Evolutionary conservation across 2,329 filamentous ascomycete species (phyloP), one percentile per base, ranked within the genome.

Genomic region (Rhinocladiella similis): DNA sequence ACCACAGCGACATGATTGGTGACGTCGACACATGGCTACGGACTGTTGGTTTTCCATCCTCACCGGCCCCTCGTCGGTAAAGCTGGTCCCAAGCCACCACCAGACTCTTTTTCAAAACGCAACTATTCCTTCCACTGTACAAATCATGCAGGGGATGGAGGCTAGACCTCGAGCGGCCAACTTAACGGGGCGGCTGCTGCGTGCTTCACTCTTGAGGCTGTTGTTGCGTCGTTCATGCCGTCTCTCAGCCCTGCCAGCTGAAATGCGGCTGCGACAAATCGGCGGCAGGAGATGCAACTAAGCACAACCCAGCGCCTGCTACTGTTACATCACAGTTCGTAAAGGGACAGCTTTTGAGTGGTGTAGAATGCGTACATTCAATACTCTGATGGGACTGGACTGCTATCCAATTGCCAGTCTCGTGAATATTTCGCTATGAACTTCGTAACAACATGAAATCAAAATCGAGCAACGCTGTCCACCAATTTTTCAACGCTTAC

Each of bases 201-300:
- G 13, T 33, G 29, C 29, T 33, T 33, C 29, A 18, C 38, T 41
- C 18, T 52, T 38, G 39, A 42, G 27, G 9, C 35, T 33, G 29
- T 12, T 12, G 29, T 33, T 16, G 35, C 47, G 39, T 29, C 20
- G 29, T 16, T 27, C 14, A 25, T 22, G 22, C 43, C 43, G 20
- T 29, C 25, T 14, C 22, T 46, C 43, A 46, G 43, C 43, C 43
- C 43, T 46, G 16, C 43, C 20, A 46, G 43, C 43, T 46, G 43
- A 46, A 46, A 41, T 41, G 38, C 38, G 16, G 38, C 5, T 41
- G 38, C 38, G 4, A 38, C 35, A 38, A 4, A 16, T 38, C n/a
- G 35, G 35, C 35, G 35, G 35, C 42, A 25, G 14, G 18, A 22
- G 18, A 14, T 27, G 20, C 43, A 46, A 6, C 42, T 19, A 20